Percentiles rank a stretch among this genome's conserved stretches.
phyloP scores from a whole-genome alignment of 1,139 yeast species.

The Pichia sp. region DNA sequence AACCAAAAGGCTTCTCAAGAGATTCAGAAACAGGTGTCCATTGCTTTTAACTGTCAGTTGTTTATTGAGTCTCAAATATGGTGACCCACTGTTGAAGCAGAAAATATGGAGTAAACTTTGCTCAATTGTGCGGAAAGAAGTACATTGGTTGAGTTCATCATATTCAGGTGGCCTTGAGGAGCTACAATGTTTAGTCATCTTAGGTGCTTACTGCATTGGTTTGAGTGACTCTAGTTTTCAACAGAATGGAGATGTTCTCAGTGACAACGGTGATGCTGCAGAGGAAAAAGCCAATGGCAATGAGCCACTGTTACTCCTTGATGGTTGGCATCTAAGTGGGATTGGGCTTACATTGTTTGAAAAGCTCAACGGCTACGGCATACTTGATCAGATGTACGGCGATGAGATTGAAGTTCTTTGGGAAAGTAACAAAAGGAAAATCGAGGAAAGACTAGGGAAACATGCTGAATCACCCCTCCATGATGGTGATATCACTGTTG shows the following conservation, averaged over 20 bases:
- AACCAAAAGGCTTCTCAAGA: conserved; percentile 48
- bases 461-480: not conserved
- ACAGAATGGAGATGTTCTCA: not conserved
- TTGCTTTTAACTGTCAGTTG: conserved; percentile 65
- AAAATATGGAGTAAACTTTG: conserved; percentile 37
- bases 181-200: conserved; percentile 59
- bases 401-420: conserved; percentile 10
- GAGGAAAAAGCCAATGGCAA: not conserved
- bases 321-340: conserved; percentile 18
- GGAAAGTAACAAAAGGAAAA: conserved; percentile 9
- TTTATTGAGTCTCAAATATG: conserved; percentile 53
- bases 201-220: conserved; percentile 48
- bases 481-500: not conserved
- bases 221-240: conserved; percentile 11
- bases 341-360: conserved; percentile 18
- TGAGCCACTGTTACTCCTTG: conserved; percentile 13
- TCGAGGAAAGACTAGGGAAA: conserved; percentile 1
- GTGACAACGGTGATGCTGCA: not conserved
- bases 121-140: conserved; percentile 44
- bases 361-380: conserved; percentile 17
- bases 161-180: conserved; percentile 44
- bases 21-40: conserved; percentile 53
- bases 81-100: conserved; percentile 38
- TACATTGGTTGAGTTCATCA: conserved; percentile 41
- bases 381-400: conserved; percentile 16